These are phyloP conservation scores for Stylonectria norvegica DNA, from an alignment of 2,329 filamentous ascomycete genomes.

Conservation along the genomic window DNA sequence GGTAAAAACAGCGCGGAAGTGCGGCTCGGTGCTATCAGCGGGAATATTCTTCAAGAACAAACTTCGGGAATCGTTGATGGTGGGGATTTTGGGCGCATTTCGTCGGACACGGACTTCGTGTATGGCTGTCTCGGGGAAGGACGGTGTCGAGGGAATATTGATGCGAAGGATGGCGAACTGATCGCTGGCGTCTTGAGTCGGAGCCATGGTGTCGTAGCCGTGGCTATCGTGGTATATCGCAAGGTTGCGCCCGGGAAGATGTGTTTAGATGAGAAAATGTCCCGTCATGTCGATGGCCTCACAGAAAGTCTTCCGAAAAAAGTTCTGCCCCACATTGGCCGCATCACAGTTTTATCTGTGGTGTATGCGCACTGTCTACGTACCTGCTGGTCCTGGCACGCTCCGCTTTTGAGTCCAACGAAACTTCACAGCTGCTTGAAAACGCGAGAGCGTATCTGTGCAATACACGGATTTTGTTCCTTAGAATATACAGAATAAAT, in stretches of 20 bases:
- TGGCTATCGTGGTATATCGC: too few relatives aligned
- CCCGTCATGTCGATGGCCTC: too few relatives aligned
- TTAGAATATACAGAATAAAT: too few relatives aligned
- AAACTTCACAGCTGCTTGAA: too few relatives aligned
- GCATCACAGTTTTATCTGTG: conserved; percentile 7
- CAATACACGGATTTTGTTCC: too few relatives aligned
- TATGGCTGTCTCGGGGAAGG: conserved; percentile 58
- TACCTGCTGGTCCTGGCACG: too few relatives aligned
- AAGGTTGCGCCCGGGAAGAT: too few relatives aligned
- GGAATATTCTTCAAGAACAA: conserved; percentile 92
- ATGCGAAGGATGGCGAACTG: conserved; percentile 70
- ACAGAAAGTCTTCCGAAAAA: too few relatives aligned
- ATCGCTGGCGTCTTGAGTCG: conserved; percentile 30
- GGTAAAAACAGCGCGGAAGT: conserved; percentile 73
- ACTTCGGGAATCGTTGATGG: conserved; percentile 69
- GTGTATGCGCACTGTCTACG: conserved; percentile 1
- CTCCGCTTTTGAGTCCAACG: too few relatives aligned
- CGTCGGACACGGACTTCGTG: conserved; percentile 87
- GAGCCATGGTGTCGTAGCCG: conserved; percentile 26
- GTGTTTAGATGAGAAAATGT: too few relatives aligned
- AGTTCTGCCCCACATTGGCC: conserved; percentile 12
- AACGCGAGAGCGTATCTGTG: too few relatives aligned
- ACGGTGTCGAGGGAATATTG: conserved; percentile 58
- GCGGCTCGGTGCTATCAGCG: conserved; percentile 72
- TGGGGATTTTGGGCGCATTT: conserved; percentile 76